A percentile compares a stretch with the other conserved stretches of the same genome.
Conservation (phyloP, 2,329 filamentous ascomycete genomes). For the Ceratocystis eucalypticola region DNA sequence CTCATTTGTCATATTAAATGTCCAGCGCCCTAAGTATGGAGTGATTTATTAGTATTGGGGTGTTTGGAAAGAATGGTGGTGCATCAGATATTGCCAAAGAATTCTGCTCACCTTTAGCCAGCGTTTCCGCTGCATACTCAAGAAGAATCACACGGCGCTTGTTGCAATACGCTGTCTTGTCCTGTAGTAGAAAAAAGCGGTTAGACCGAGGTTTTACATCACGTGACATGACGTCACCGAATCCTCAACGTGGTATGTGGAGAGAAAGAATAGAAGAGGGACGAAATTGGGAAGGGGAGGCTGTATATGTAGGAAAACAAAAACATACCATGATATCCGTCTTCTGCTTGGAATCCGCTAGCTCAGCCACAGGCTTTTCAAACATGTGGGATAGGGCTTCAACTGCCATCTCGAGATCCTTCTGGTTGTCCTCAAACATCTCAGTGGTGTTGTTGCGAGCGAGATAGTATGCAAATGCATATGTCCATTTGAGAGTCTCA, state of each 20-base stretch:
- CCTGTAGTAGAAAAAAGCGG: slow-evolving; percentile 26
- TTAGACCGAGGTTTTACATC: background rate
- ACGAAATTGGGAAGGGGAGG: background rate
- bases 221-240: slow-evolving; percentile 14
- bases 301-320: background rate
- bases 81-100: background rate
- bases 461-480: slow-evolving; percentile 97
- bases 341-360: slow-evolving; percentile 78
- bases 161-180: slow-evolving; percentile 95
- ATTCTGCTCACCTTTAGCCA: slow-evolving; percentile 56
- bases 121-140: slow-evolving; percentile 82
- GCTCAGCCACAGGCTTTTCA: slow-evolving; percentile 82
- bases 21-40: slow-evolving; percentile 16
- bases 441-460: slow-evolving; percentile 87
- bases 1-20: slow-evolving; percentile 17
- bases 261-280: background rate
- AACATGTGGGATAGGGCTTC: slow-evolving; percentile 99
- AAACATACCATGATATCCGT: slow-evolving; percentile 66
- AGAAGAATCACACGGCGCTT: slow-evolving; percentile 80
- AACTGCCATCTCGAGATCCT: slow-evolving; percentile 92
- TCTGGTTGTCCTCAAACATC: slow-evolving; percentile 98
- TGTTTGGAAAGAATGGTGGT: no score
- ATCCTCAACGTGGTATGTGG: background rate
- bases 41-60: background rate
- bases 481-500: slow-evolving; percentile 99